Conservation (phyloP, 75 land plant species). For the Isoetes taiwanensis region DNA sequence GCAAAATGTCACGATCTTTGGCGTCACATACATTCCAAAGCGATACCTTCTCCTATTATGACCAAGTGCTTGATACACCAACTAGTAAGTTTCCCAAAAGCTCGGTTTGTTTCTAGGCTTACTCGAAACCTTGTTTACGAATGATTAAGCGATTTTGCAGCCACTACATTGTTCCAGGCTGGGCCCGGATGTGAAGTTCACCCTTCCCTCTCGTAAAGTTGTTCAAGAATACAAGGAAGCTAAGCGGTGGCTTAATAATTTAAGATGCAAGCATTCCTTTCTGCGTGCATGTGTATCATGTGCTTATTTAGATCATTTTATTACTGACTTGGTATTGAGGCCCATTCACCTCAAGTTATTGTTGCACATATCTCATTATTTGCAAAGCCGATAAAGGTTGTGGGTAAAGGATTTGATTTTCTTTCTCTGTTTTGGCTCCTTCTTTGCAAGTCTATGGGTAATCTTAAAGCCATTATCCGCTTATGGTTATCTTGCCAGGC, state of each 20-base stretch:
- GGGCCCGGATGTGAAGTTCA: neutral
- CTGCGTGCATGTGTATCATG: neutral
- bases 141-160: neutral
- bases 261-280: neutral
- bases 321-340: slow-evolving; percentile 3
- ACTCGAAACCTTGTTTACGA: neutral
- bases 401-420: neutral
- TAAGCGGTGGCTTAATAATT: neutral
- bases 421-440: neutral
- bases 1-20: slow-evolving; percentile 4
- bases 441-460: too few relatives aligned
- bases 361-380: neutral
- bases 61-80: slow-evolving; percentile 5
- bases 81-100: neutral
- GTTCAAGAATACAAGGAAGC: slow-evolving; percentile 1
- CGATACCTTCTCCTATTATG: slow-evolving; percentile 5
- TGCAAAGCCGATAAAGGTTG: neutral
- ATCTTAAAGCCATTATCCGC: too few relatives aligned
- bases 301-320: neutral
- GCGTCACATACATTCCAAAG: slow-evolving; percentile 2
- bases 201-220: neutral
- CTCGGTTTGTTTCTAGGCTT: neutral
- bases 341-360: neutral
- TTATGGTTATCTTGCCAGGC: too few relatives aligned
- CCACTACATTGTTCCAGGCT: slow-evolving; percentile 7